Evolutionary conservation across 2,329 filamentous ascomycete species (phyloP), one percentile per base, ranked within the genome.

Genomic region (Alternaria sp.): DNA sequence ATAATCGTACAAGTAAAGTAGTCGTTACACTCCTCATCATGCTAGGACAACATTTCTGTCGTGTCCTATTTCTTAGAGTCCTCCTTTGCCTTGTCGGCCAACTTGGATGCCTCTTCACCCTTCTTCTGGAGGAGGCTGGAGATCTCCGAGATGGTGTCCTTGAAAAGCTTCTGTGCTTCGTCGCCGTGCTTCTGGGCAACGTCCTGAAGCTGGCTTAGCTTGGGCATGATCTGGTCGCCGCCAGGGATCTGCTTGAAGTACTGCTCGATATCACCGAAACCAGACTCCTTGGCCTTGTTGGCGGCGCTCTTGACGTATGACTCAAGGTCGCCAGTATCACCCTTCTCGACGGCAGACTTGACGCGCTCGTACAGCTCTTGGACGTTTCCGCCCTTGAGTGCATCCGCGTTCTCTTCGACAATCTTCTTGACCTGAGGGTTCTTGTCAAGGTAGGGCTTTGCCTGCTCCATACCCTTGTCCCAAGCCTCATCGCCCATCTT

Each of bases 381-480:
- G 14, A 87, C 79, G 68, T 92, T 90, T 16, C 90, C 90, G 63
- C 87, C 81, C 81, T 90, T 92, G 50, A 94, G 79, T 0, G 84
- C 78, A 57, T 91, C 88, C 48, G 85, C 83, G 77, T 94, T 93
- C 72, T 90, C 82, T 81, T 92, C 89, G 1, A 93, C 74, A 0
- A 92, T 76, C 78, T 92, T 83, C 82, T 92, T 93, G 60, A 92
- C 80, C 80, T 91, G 83, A n/a, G 90, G 90, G 78, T 87, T 91
- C 84, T 92, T 92, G 68, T 93, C 90, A 1, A 93, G 84, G 60
- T 88, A 86, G 0, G 90, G 90, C 81, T 91, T 88, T 36, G 87
- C 88, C 78, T 92, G 83, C 78, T 93, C 88, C 48, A 91, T 73
- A 0, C 87, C 89, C 81, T 92, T 90, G 66, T 88, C 83, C 89